Conservation (phyloP, 306 rosid species). For the Urtica urens region DNA sequence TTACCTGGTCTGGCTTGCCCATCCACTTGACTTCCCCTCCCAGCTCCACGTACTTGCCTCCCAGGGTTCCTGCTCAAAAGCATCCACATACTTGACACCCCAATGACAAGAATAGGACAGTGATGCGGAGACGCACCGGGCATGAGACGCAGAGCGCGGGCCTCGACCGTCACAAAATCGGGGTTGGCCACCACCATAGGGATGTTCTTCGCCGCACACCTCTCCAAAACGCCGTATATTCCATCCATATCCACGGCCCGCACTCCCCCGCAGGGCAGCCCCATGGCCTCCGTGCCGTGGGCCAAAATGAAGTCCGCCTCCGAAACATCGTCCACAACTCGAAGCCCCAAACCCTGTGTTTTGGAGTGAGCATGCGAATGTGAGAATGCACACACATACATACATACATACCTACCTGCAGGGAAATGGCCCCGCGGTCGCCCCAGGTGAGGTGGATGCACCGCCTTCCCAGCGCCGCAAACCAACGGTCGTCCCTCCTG, state of each 20-base stretch:
- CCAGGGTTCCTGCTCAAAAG: constrained; percentile 54
- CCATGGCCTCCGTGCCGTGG: constrained; percentile 94
- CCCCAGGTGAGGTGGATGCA: constrained; percentile 93
- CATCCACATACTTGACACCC: constrained; percentile 9
- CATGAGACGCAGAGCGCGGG: constrained; percentile 77
- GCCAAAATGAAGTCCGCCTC: constrained; percentile 91
- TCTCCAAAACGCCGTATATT: constrained; percentile 63
- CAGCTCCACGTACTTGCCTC: constrained; percentile 78
- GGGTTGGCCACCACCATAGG: constrained; percentile 99
- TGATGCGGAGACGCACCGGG: constrained; percentile 42
- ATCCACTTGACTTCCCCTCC: constrained; percentile 98
- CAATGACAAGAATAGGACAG: constrained; percentile 6
- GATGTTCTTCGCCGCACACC: constrained; percentile 60
- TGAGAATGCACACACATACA: too few relatives aligned
- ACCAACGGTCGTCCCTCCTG: constrained; percentile 94
- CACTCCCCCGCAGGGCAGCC: constrained; percentile 50
- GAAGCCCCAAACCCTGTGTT: constrained; percentile 55
- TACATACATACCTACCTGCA: constrained; percentile 39
- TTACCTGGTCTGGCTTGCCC: constrained; percentile 95
- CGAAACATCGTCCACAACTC: constrained; percentile 62
- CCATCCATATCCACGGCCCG: constrained; percentile 59
- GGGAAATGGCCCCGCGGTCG: constrained; percentile 77
- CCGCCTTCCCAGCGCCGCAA: constrained; percentile 73
- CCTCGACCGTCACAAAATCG: constrained; percentile 91
- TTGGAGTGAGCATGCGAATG: constrained; percentile 6